Evolutionary conservation across 345 rosid species (phyloP), one percentile per base, ranked within the genome.

Genomic region (Pugionium dolabratum): DNA sequence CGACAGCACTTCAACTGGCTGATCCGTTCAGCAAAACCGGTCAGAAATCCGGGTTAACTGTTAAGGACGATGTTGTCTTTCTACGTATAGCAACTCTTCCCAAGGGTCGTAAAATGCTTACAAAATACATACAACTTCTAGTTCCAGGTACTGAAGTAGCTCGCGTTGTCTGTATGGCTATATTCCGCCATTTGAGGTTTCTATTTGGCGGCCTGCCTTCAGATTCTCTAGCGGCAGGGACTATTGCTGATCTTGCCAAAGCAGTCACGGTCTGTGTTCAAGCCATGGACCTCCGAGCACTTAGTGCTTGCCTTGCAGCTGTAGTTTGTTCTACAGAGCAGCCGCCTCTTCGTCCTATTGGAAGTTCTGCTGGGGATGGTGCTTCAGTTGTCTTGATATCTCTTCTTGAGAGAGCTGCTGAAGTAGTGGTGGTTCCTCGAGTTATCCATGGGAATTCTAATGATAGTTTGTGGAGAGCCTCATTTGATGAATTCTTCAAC

Each of bases 311-410:
- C 77, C 95, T 94, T 59, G 96, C 90, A 60, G 99, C 99, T 28
- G 95, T 94, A 57, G 97, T 90, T 57, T 94, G 99, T 73, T 90
- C 99, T 54, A 80, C 86, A 35, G 99, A 91, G 79, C 97, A 91
- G 84, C 99, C 99, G 1, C 99, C 98, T 18, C 86, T 95, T 49
- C 84, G 99, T 34, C 99, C 99, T 58, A 70, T 91, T 52, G 93
- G 97, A 59, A 89, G 91, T 72, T 72, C 90, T 43, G 82, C 91
- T 27, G 99, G 99, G 4, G 95, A 91, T 45, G 95, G 96, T 49
- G 97, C 99, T 42, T 84, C 96, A 1, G 54, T 81, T 64, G 74
- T 89, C 55, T 78, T 95, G 74, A 83, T 81, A 70, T 79, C 91
- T 9, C 86, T 95, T 59, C 95, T 95, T 46, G 99, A 95, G 54